phyloP scores from a whole-genome alignment of 805 yeast species.

The Sungouiella thailandica region DNA sequence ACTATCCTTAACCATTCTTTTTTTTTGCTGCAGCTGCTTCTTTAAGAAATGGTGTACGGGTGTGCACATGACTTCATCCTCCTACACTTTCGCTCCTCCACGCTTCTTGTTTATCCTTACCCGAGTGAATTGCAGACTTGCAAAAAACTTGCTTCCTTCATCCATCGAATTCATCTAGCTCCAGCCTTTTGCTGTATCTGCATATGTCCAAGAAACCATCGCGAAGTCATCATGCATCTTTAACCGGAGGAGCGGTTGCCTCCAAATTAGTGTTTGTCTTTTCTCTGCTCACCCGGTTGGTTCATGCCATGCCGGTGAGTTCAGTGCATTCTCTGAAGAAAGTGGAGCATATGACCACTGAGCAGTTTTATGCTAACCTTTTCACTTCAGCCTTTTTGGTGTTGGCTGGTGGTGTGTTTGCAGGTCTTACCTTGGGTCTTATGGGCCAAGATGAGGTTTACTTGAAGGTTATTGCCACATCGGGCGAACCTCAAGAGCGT shows the following conservation, averaged over 20 bases:
- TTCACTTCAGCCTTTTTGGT: conserved; percentile 57
- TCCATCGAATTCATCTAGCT: too few relatives aligned
- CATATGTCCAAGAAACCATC: conserved; percentile 16
- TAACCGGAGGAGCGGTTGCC: conserved; percentile 16
- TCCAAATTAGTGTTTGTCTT: conserved; percentile 27
- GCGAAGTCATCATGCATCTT: conserved; percentile 28
- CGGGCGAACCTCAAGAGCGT: conserved; percentile 75
- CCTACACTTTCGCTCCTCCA: too few relatives aligned
- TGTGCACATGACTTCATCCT: background rate
- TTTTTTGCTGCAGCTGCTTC: too few relatives aligned
- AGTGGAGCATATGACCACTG: conserved; percentile 23
- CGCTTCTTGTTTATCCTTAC: too few relatives aligned
- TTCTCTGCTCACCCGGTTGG: conserved; percentile 28
- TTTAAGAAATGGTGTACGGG: conserved; percentile 3
- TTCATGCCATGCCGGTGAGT: conserved; percentile 30
- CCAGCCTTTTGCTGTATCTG: too few relatives aligned
- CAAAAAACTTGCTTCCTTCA: too few relatives aligned
- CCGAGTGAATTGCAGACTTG: too few relatives aligned
- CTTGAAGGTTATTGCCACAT: conserved; percentile 78
- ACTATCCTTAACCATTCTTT: too few relatives aligned
- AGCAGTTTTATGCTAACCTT: conserved; percentile 45
- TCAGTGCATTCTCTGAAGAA: conserved; percentile 4
- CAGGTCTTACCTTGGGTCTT: conserved; percentile 87
- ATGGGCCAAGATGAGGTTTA: conserved; percentile 99
- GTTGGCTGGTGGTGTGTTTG: conserved; percentile 82